Conservation (phyloP, 1,139 yeast species). For the Debaryomycetaceae sp. region DNA sequence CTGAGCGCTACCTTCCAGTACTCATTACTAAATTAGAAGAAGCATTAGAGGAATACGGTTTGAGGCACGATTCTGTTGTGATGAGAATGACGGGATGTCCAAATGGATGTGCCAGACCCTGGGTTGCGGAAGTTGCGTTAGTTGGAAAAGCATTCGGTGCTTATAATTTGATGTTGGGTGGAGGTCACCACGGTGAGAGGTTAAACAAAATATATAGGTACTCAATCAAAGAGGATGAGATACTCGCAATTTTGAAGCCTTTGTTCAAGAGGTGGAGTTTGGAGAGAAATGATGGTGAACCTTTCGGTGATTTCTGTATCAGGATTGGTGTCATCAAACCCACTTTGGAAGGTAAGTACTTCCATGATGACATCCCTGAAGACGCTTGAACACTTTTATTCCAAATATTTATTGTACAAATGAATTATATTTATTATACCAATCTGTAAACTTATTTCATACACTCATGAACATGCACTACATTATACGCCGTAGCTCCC, state of each 20-base stretch:
- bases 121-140: slow-evolving; percentile 94
- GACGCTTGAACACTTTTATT: slow-evolving; percentile 42
- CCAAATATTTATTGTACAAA: slow-evolving; percentile 3
- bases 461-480: background rate
- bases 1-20: slow-evolving; percentile 89
- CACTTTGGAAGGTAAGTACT: slow-evolving; percentile 84
- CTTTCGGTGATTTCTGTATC: slow-evolving; percentile 90
- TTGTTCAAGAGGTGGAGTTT: slow-evolving; percentile 91
- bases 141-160: slow-evolving; percentile 96
- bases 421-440: slow-evolving; percentile 1
- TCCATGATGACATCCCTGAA: slow-evolving; percentile 92
- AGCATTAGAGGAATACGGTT: slow-evolving; percentile 84
- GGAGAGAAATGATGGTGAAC: slow-evolving; percentile 88
- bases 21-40: slow-evolving; percentile 78
- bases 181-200: slow-evolving; percentile 93
- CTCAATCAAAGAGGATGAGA: slow-evolving; percentile 88
- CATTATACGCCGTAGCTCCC: too few relatives aligned
- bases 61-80: slow-evolving; percentile 90
- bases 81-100: slow-evolving; percentile 99
- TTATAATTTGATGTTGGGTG: slow-evolving; percentile 92
- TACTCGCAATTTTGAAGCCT: slow-evolving; percentile 71
- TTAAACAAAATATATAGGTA: slow-evolving; percentile 86
- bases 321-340: slow-evolving; percentile 85
- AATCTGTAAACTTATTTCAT: background rate
- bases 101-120: slow-evolving; percentile 97